Evolutionary conservation across 164 flowering plant species (phyloP), one percentile per base, ranked within the genome.

Genomic region (Sextonia rubra): DNA sequence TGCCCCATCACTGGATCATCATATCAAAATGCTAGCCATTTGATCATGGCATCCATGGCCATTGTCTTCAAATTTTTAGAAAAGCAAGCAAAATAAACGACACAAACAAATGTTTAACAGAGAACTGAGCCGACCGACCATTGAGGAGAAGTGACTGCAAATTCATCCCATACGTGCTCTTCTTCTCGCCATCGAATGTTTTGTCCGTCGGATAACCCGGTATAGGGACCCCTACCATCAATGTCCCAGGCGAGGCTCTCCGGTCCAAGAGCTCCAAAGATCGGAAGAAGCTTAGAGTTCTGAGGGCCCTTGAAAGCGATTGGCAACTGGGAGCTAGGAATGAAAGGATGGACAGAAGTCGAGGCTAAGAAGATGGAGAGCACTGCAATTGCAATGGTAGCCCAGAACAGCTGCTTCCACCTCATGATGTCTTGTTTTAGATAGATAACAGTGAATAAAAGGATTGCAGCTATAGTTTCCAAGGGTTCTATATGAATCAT

Each of bases 121-220:
- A 32, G 15, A 11, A 65, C 68, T n/a, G n/a, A n/a, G n/a, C n/a
- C n/a, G n/a, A n/a, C n/a, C n/a, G n/a, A n/a, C n/a, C n/a, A n/a
- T n/a, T n/a, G n/a, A n/a, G n/a, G n/a, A n/a, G n/a, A n/a, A n/a
- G n/a, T n/a, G n/a, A n/a, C n/a, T n/a, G n/a, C n/a, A n/a, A n/a
- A n/a, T n/a, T n/a, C n/a, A n/a, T n/a, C n/a, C n/a, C n/a, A n/a
- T n/a, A n/a, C n/a, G n/a, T 4, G 25, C 4, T 65, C 47, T 17
- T 65, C 30, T 11, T 23, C 67, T 7, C 47, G 26, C 67, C 66
- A 71, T 26, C 29, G 61, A 22, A 81, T 20, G 67, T 92, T 69
- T 37, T 97, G 75, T 2, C 98, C 99, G 66, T 95, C 98, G 29
- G 99, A 93, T 15, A 95, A 83, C 14, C 99, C 98, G 2, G 98